Conservation (phyloP, 768 basidiomycete genomes). For the Phaeotremella skinneri region DNA sequence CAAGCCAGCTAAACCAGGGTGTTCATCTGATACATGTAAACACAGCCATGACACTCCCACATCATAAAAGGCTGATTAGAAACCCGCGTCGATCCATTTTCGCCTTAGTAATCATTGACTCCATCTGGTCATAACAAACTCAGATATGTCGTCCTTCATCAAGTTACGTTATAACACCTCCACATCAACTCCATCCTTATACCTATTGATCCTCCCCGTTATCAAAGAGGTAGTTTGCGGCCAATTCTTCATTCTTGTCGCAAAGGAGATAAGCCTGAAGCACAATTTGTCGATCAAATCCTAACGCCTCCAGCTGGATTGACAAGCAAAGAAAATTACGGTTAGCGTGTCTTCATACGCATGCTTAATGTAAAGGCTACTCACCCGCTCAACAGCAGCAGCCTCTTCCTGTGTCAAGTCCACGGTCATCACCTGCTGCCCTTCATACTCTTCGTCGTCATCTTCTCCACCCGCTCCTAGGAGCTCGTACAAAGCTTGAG, state of each 20-base stretch:
- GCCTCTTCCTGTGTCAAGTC: constrained; percentile 78
- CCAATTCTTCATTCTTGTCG: constrained; percentile 94
- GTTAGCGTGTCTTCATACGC: no score
- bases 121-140: not conserved
- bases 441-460: constrained; percentile 51
- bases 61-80: no score
- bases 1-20: no score
- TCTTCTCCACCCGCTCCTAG: constrained; percentile 57
- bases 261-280: constrained; percentile 79
- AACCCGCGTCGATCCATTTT: no score
- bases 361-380: constrained; percentile 52
- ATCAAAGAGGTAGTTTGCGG: constrained; percentile 92
- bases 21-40: no score
- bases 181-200: no score
- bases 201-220: constrained; percentile 53
- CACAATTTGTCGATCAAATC: constrained; percentile 77
- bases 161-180: not conserved
- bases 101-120: no score
- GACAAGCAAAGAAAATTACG: constrained; percentile 1
- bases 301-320: constrained; percentile 73
- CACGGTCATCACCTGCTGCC: constrained; percentile 59
- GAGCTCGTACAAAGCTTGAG: constrained; percentile 65
- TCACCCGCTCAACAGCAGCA: constrained; percentile 82
- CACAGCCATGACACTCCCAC: no score
- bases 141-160: not conserved